Conservation (phyloP, 2,329 filamentous ascomycete genomes). For the Ophiostoma piceae region DNA sequence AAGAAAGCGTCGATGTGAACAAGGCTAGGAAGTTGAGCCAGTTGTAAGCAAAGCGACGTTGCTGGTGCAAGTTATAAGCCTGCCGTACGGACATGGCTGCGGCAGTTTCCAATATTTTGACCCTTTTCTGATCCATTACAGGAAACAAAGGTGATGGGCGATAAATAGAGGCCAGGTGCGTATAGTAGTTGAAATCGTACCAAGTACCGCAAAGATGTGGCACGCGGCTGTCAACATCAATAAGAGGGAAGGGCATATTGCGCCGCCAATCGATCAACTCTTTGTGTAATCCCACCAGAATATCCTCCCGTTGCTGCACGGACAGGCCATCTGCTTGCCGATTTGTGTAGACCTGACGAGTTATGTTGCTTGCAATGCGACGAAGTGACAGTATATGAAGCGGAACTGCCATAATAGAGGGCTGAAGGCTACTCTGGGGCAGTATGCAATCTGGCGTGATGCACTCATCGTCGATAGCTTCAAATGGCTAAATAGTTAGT, state of each 20-base stretch:
- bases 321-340: not conserved
- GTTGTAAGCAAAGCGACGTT: constrained; percentile 40
- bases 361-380: constrained; percentile 40
- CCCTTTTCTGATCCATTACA: constrained; percentile 34
- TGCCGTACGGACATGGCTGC: constrained; percentile 42
- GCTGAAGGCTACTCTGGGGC: constrained; percentile 30
- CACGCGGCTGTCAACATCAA: constrained; percentile 37
- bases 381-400: constrained; percentile 40
- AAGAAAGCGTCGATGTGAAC: constrained; percentile 40
- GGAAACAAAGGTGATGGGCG: constrained; percentile 42
- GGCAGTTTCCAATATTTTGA: constrained; percentile 38
- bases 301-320: constrained; percentile 31
- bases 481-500: constrained; percentile 34
- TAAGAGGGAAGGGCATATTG: constrained; percentile 42
- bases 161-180: constrained; percentile 42
- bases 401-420: constrained; percentile 38
- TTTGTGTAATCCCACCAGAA: constrained; percentile 35
- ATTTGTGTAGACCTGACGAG: constrained; percentile 35
- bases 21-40: constrained; percentile 40
- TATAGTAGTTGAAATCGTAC: constrained; percentile 47
- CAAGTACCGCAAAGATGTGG: constrained; percentile 42
- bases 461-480: constrained; percentile 36
- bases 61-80: constrained; percentile 37
- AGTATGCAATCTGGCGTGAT: constrained; percentile 27
- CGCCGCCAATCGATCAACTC: constrained; percentile 43